A percentile compares a stretch with the other conserved stretches of the same genome.
Evolutionary conservation across 2,329 filamentous ascomycete genomes (phyloP).

Genomic region (Neofusicoccum ribis): DNA sequence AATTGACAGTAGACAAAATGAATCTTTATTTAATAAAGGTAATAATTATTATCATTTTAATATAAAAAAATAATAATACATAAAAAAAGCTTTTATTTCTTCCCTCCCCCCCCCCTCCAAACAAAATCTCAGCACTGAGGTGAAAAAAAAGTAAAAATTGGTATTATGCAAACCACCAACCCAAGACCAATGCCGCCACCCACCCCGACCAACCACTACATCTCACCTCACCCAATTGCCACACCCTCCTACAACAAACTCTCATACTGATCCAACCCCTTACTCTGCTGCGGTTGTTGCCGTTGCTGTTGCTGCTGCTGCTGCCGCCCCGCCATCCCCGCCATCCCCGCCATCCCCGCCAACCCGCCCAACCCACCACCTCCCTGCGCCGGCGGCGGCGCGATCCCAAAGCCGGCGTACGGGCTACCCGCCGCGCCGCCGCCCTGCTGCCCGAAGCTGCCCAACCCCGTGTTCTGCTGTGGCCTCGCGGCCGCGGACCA

Average conservation of each 20-base stretch:
- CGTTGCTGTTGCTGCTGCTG: constrained; percentile 16
- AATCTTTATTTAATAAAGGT: too few relatives aligned
- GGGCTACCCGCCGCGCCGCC: constrained; percentile 28
- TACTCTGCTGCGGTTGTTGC: constrained; percentile 39
- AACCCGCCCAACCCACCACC: background rate
- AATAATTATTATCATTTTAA: too few relatives aligned
- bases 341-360: background rate
- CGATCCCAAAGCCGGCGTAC: constrained; percentile 39
- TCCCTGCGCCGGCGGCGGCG: constrained; percentile 33
- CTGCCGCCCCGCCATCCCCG: background rate
- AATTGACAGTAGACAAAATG: too few relatives aligned
- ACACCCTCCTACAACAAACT: constrained; percentile 55
- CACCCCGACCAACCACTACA: background rate
- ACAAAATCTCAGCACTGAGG: too few relatives aligned
- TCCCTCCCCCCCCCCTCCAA: too few relatives aligned
- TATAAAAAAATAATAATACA: too few relatives aligned
- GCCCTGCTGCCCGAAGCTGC: constrained; percentile 19
- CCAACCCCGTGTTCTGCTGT: background rate
- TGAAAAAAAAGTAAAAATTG: background rate
- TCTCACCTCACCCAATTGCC: background rate
- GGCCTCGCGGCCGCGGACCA: background rate
- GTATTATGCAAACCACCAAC: constrained; percentile 1
- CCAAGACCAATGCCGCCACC: background rate
- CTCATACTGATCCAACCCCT: constrained; percentile 67
- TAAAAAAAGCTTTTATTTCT: too few relatives aligned